Evolutionary conservation across 352 stramenopile species (phyloP).

Genomic region (Globisporangium solare): DNA sequence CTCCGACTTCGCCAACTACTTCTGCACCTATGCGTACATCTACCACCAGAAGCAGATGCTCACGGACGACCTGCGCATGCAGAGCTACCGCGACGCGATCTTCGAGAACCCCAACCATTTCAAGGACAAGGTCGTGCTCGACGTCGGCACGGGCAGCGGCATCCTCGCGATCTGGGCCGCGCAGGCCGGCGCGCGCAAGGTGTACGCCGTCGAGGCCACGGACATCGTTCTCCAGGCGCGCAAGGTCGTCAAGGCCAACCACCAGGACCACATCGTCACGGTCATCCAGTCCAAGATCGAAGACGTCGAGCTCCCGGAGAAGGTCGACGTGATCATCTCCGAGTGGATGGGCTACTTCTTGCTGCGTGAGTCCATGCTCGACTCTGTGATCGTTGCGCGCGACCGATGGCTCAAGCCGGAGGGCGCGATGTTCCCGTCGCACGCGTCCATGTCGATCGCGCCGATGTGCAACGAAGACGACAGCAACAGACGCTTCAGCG

Average conservation of each 20-base stretch:
- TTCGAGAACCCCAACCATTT: constrained; percentile 97
- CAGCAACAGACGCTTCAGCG: constrained; percentile 79
- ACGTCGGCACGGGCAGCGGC: constrained; percentile 98
- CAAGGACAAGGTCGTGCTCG: constrained; percentile 98
- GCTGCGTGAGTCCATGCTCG: constrained; percentile 98
- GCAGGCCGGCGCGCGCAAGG: constrained; percentile 96
- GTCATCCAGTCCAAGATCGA: constrained; percentile 99
- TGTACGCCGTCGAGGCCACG: constrained; percentile 97
- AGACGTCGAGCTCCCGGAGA: constrained; percentile 95
- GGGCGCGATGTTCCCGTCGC: constrained; percentile 98
- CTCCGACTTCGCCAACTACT: constrained; percentile 90
- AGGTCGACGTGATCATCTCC: constrained; percentile 99
- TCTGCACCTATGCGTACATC: constrained; percentile 89
- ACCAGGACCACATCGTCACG: constrained; percentile 94
- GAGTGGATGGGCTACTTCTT: constrained; percentile 99
- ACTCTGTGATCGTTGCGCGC: constrained; percentile 95
- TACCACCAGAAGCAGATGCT: constrained; percentile 99
- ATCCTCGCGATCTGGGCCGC: constrained; percentile 99
- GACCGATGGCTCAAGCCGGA: constrained; percentile 96
- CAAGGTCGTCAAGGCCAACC: constrained; percentile 95
- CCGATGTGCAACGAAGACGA: constrained; percentile 94
- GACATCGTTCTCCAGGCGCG: constrained; percentile 97
- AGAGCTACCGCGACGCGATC: constrained; percentile 97
- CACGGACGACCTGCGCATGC: constrained; percentile 98
- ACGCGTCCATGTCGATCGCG: constrained; percentile 97